These are phyloP conservation scores for Protostelium mycophagum DNA, from an alignment of 78 protist species.

Conservation along the genomic window DNA sequence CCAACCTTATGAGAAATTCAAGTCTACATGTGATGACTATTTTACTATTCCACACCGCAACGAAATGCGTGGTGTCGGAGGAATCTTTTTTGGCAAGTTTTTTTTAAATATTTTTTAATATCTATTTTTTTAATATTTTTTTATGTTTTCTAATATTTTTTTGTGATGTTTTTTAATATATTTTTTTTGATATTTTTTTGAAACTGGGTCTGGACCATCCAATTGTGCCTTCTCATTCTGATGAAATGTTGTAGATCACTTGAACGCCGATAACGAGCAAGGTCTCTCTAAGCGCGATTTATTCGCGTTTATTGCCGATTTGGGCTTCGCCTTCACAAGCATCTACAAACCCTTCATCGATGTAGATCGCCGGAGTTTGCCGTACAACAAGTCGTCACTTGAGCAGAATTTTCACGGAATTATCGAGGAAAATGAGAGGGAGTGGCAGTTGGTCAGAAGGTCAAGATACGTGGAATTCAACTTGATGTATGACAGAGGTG, in stretches of 20 bases:
- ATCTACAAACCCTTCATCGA: slow-evolving; percentile 37
- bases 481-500: slow-evolving; percentile 62
- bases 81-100: slow-evolving; percentile 41
- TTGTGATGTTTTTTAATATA: neutral
- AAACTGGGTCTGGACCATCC: no score
- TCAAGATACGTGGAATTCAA: slow-evolving; percentile 72
- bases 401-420: neutral
- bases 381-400: slow-evolving; percentile 4
- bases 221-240: no score
- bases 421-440: slow-evolving; percentile 14
- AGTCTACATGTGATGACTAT: slow-evolving; percentile 50
- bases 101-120: no score
- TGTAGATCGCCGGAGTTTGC: neutral
- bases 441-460: slow-evolving; percentile 61
- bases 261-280: slow-evolving; percentile 12
- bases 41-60: slow-evolving; percentile 53
- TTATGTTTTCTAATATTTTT: no score
- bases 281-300: neutral
- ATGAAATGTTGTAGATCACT: slow-evolving; percentile 38
- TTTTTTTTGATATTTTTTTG: no score
- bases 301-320: slow-evolving; percentile 28
- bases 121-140: neutral
- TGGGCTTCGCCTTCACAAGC: slow-evolving; percentile 47
- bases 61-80: slow-evolving; percentile 68
- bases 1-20: slow-evolving; percentile 30